Conservation (phyloP, 2,329 filamentous ascomycete genomes). For the Emergomyces orientalis region DNA sequence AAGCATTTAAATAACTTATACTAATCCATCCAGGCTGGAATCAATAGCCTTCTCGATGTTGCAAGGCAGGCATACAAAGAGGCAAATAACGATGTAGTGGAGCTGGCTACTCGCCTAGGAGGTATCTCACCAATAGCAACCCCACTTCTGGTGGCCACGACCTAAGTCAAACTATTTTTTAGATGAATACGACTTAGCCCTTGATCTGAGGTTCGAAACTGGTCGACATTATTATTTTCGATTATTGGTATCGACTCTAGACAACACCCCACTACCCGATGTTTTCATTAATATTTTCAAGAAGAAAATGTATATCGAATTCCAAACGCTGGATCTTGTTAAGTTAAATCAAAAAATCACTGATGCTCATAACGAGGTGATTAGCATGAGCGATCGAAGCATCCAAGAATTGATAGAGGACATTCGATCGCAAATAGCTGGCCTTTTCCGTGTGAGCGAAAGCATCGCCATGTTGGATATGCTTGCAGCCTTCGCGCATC, state of each 20-base stretch:
- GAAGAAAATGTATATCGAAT: constrained; percentile 71
- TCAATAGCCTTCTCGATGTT: constrained; percentile 79
- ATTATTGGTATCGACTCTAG: constrained; percentile 53
- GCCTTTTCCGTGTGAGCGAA: constrained; percentile 76
- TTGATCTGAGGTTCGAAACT: constrained; percentile 66
- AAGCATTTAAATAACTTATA: not conserved
- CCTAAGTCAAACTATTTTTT: constrained; percentile 22
- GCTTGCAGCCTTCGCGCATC: constrained; percentile 65
- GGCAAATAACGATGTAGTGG: constrained; percentile 65
- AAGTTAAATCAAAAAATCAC: constrained; percentile 71
- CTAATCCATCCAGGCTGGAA: constrained; percentile 50
- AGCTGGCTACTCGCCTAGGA: constrained; percentile 59
- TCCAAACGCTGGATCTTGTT: constrained; percentile 73
- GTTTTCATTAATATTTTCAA: constrained; percentile 67
- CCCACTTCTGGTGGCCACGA: not conserved
- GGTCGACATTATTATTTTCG: constrained; percentile 71
- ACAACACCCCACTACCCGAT: constrained; percentile 48
- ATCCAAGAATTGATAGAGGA: constrained; percentile 61
- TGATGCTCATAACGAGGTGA: constrained; percentile 73
- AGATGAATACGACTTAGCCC: constrained; percentile 50
- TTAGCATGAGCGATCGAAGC: constrained; percentile 70
- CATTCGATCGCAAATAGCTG: constrained; percentile 62
- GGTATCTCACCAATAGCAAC: constrained; percentile 36
- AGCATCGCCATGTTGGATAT: constrained; percentile 81
- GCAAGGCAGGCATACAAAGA: constrained; percentile 86